phyloP scores from a whole-genome alignment of 257 asterid genomes.

The Orobanche coerulescens region DNA sequence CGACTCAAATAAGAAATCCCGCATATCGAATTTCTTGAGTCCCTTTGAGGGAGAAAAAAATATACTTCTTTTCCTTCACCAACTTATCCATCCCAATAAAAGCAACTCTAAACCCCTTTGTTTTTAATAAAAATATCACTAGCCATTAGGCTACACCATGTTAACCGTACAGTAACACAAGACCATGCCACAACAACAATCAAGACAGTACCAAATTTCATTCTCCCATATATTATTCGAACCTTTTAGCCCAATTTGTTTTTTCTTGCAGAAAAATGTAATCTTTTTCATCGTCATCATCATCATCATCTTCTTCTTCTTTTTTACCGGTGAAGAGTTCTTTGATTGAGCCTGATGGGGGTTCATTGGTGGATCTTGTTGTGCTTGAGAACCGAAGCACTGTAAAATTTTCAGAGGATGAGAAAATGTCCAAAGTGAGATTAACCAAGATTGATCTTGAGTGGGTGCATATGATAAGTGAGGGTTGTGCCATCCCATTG shows the following conservation, averaged over 20 bases:
- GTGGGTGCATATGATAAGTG: conserved; percentile 89
- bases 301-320: conserved; percentile 14
- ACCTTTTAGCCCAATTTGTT: conserved; percentile 26
- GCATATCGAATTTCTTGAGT: too few species aligned
- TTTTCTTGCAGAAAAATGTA: conserved; percentile 32
- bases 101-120: too few species aligned
- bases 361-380: conserved; percentile 64
- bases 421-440: conserved; percentile 45
- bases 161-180: conserved; percentile 18
- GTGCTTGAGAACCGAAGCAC: conserved; percentile 50
- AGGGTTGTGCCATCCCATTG: conserved; percentile 90
- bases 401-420: conserved; percentile 39
- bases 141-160: conserved; percentile 40
- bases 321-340: conserved; percentile 41
- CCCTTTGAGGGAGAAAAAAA: too few species aligned
- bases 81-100: too few species aligned
- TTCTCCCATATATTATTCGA: conserved; percentile 39
- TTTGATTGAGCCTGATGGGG: conserved; percentile 81
- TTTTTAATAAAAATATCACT: conserved; percentile 36
- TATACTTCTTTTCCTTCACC: too few species aligned
- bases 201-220: conserved; percentile 31
- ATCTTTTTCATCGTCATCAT: conserved; percentile 30
- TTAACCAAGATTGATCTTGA: conserved; percentile 65
- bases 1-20: too few species aligned
- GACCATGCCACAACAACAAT: conserved; percentile 4